These are phyloP conservation scores for Solanum gandarillasii DNA, from an alignment of 257 asterid genomes.

Conservation along the genomic window DNA sequence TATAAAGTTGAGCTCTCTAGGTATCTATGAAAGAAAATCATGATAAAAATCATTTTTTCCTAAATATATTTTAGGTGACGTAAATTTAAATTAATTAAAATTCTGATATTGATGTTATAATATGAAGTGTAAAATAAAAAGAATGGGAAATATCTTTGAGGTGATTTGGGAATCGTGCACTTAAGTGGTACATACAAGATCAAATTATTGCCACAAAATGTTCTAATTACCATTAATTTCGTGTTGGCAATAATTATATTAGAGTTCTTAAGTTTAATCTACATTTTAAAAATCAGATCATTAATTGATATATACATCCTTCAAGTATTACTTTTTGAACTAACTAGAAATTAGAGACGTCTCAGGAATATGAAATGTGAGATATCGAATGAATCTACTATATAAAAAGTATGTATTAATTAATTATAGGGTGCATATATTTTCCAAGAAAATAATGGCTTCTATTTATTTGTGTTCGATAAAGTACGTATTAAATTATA, in stretches of 20 bases:
- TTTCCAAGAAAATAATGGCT: not conserved
- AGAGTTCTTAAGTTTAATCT: not conserved
- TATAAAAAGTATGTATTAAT: not conserved
- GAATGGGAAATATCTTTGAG: not conserved
- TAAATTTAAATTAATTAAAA: no score
- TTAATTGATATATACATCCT: not conserved
- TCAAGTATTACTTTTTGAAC: not conserved
- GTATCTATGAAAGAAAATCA: not conserved
- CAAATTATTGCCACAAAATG: not conserved
- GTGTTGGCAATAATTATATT: not conserved
- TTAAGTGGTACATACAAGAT: not conserved
- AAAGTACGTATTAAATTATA: no score
- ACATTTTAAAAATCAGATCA: not conserved
- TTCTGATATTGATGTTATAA: not conserved
- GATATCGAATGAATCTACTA: not conserved
- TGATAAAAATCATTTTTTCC: not conserved
- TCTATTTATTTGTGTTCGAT: not conserved
- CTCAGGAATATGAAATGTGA: not conserved
- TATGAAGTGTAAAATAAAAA: no score
- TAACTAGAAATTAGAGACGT: not conserved
- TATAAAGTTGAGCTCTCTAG: not conserved
- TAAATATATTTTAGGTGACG: no score
- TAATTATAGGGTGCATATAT: not conserved
- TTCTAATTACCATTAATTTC: not conserved
- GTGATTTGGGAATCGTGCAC: not conserved